Evolutionary conservation across 2,329 filamentous ascomycete species (phyloP).

Genomic region (Salinomyces thailandicus): DNA sequence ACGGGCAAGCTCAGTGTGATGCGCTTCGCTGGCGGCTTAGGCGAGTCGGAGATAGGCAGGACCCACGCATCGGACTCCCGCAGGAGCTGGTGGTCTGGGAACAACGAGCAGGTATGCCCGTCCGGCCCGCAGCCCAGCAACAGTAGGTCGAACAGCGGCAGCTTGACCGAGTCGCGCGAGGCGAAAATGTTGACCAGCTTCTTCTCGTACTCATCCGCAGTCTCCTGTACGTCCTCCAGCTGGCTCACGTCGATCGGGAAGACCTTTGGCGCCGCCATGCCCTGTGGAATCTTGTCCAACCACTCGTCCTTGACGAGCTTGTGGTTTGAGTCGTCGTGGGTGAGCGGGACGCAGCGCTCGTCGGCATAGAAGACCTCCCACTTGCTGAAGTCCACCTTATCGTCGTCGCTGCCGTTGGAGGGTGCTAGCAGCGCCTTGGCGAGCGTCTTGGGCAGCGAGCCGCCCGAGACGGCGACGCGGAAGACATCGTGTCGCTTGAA

Average conservation of each 20-base stretch:
- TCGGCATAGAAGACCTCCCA: slow-evolving; percentile 99
- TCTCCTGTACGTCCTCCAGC: slow-evolving; percentile 72
- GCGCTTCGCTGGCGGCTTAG: slow-evolving; percentile 81
- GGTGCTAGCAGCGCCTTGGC: slow-evolving; percentile 65
- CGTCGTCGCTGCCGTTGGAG: slow-evolving; percentile 41
- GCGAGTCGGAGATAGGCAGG: slow-evolving; percentile 79
- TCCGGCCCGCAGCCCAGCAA: slow-evolving; percentile 91
- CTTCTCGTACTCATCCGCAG: slow-evolving; percentile 91
- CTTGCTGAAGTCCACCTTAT: slow-evolving; percentile 64
- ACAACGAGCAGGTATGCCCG: slow-evolving; percentile 93
- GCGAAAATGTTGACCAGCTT: slow-evolving; percentile 77
- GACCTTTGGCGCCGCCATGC: slow-evolving; percentile 56
- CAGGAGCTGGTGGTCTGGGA: slow-evolving; percentile 79
- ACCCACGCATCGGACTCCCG: slow-evolving; percentile 88
- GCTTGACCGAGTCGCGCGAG: slow-evolving; percentile 81
- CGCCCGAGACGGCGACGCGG: slow-evolving; percentile 87
- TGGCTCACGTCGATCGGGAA: slow-evolving; percentile 64
- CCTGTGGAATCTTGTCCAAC: slow-evolving; percentile 71
- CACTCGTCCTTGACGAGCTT: slow-evolving; percentile 76
- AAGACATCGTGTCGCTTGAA: slow-evolving; percentile 72
- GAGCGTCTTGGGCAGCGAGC: slow-evolving; percentile 80
- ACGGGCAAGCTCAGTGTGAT: slow-evolving; percentile 91
- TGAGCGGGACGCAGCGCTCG: slow-evolving; percentile 85
- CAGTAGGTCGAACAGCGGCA: slow-evolving; percentile 90
- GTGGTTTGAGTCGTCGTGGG: slow-evolving; percentile 93